A percentile compares a stretch with the other conserved stretches of the same genome.
phyloP scores from a whole-genome alignment of 306 rosid species.

The Vigna hirtella region DNA sequence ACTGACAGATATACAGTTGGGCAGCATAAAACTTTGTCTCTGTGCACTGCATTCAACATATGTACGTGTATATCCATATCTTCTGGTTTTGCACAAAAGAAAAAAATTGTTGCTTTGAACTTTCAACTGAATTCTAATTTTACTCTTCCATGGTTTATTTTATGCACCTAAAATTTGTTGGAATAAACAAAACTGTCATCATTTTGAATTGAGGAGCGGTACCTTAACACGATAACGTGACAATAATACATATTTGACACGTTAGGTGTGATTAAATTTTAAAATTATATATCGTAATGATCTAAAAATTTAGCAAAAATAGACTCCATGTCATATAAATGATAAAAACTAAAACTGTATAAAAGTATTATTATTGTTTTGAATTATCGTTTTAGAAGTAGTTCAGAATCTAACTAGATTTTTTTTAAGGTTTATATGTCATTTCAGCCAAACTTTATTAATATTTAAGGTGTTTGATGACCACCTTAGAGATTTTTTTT shows the following conservation, averaged over 20 bases:
- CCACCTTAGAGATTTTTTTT: no score
- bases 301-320: no score
- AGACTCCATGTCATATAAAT: no score
- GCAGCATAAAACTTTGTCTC: constrained; percentile 17
- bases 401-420: not conserved
- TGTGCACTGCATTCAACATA: not conserved
- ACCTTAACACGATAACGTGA: no score
- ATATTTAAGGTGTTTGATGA: no score
- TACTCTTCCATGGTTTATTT: not conserved
- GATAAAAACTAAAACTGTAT: no score
- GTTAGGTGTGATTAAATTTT: no score
- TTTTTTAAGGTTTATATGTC: not conserved
- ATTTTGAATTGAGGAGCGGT: not conserved
- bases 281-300: no score
- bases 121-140: constrained; percentile 2
- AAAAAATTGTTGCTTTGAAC: no score
- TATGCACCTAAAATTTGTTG: not conserved
- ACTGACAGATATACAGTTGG: not conserved
- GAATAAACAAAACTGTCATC: not conserved
- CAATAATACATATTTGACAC: no score
- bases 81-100: not conserved
- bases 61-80: not conserved
- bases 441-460: no score
- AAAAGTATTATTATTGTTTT: not conserved
- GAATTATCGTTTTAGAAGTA: not conserved